These are phyloP conservation scores for Excoecaria agallocha DNA, from an alignment of 345 rosid genomes.

Conservation along the genomic window DNA sequence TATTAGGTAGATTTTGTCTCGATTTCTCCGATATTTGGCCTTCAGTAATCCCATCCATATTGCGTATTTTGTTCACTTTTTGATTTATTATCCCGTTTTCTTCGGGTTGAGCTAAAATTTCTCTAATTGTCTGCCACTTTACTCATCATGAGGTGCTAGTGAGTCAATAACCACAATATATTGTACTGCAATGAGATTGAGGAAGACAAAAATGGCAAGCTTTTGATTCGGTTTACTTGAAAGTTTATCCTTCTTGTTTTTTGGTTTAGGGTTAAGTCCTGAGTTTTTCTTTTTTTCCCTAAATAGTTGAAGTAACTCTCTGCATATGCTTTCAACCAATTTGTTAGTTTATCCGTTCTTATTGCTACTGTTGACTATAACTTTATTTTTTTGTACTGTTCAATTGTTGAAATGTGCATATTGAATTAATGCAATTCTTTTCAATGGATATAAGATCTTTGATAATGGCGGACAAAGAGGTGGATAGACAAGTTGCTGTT, in stretches of 20 bases:
- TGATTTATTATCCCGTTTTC: too few relatives aligned
- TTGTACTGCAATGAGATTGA: too few relatives aligned
- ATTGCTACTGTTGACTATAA: background rate
- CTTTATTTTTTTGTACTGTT: background rate
- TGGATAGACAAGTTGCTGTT: slow-evolving; percentile 30
- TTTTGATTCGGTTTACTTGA: background rate
- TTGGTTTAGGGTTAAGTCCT: background rate
- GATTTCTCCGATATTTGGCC: too few relatives aligned
- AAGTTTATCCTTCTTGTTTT: background rate
- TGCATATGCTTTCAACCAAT: background rate
- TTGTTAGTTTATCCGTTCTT: background rate
- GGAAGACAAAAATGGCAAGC: background rate
- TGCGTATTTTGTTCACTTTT: too few relatives aligned
- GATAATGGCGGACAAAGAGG: slow-evolving; percentile 42
- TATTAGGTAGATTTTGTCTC: too few relatives aligned
- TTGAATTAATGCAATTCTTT: background rate
- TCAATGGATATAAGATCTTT: slow-evolving; percentile 13
- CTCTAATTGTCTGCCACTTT: too few relatives aligned
- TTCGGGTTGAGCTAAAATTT: too few relatives aligned
- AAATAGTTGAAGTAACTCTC: background rate
- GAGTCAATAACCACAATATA: too few relatives aligned
- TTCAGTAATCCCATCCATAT: too few relatives aligned
- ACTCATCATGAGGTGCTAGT: too few relatives aligned
- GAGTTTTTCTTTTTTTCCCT: too few relatives aligned
- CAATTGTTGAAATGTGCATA: background rate